phyloP scores from a whole-genome alignment of 768 basidiomycete genomes.

The Tephrocybe sp. region DNA sequence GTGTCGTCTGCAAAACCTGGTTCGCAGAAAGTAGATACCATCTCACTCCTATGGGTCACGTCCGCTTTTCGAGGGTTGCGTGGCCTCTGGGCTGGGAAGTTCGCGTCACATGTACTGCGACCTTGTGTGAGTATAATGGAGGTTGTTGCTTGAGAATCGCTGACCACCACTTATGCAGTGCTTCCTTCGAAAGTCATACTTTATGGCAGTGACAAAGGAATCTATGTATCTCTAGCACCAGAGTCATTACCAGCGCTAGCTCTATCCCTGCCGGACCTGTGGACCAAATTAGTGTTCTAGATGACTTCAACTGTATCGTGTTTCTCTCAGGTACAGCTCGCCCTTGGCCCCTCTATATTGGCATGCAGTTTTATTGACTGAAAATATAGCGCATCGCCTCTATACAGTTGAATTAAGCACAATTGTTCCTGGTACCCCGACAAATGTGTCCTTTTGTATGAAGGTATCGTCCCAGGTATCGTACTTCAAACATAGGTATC shows the following conservation, averaged over 20 bases:
- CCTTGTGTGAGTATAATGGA: slow-evolving; percentile 5
- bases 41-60: slow-evolving; percentile 4
- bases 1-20: slow-evolving; percentile 11
- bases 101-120: slow-evolving; percentile 9
- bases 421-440: neutral
- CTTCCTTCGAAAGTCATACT: slow-evolving; percentile 3
- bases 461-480: slow-evolving; percentile 29
- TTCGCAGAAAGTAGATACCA: slow-evolving; percentile 10
- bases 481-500: slow-evolving; percentile 10
- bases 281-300: slow-evolving; percentile 73
- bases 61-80: slow-evolving; percentile 8
- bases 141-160: neutral
- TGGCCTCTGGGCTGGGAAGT: neutral
- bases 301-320: slow-evolving; percentile 70
- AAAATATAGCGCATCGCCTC: slow-evolving; percentile 7
- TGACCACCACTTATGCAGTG: neutral
- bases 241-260: slow-evolving; percentile 2
- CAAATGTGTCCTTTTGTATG: slow-evolving; percentile 7
- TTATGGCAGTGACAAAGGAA: slow-evolving; percentile 15
- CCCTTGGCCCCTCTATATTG: neutral
- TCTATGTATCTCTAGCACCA: slow-evolving; percentile 7
- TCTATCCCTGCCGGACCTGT: slow-evolving; percentile 30
- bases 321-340: slow-evolving; percentile 59
- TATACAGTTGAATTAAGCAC: slow-evolving; percentile 7
- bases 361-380: neutral